phyloP scores from a whole-genome alignment of 2,329 filamentous ascomycete species.

The Monosporascus sp. region DNA sequence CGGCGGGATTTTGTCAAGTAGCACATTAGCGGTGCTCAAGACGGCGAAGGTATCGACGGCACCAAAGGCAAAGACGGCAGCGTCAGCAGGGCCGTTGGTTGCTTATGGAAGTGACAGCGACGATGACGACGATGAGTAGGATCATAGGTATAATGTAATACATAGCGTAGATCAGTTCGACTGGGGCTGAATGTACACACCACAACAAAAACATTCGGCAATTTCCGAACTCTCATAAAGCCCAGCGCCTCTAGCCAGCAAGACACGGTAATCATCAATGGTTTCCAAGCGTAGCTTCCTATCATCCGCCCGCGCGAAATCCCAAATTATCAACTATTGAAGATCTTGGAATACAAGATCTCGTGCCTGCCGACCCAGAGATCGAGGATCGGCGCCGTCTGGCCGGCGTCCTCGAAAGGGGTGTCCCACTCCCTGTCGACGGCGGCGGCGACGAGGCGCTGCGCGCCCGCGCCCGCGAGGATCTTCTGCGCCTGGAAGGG shows the following conservation, averaged over 20 bases:
- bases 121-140: constrained; percentile 35
- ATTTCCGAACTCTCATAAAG: too few species aligned
- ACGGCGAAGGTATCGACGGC: constrained; percentile 49
- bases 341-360: constrained; percentile 77
- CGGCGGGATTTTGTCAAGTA: constrained; percentile 73
- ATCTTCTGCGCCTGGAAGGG: constrained; percentile 75
- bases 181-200: constrained; percentile 9
- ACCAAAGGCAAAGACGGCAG: constrained; percentile 48
- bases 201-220: too few species aligned
- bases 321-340: constrained; percentile 59
- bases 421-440: constrained; percentile 57
- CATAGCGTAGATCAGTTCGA: constrained; percentile 1
- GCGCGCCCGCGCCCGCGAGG: constrained; percentile 57
- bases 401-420: constrained; percentile 61
- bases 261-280: too few species aligned
- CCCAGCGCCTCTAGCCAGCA: too few species aligned
- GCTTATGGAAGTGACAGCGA: constrained; percentile 90
- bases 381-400: constrained; percentile 73
- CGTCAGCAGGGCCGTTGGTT: constrained; percentile 67
- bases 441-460: constrained; percentile 50
- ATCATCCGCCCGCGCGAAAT: too few species aligned
- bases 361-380: constrained; percentile 81
- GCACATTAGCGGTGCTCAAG: constrained; percentile 75
- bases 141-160: constrained; percentile 19
- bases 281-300: too few species aligned